Conservation (phyloP, 78 protist species). For the Creolimax fragrantissima region DNA sequence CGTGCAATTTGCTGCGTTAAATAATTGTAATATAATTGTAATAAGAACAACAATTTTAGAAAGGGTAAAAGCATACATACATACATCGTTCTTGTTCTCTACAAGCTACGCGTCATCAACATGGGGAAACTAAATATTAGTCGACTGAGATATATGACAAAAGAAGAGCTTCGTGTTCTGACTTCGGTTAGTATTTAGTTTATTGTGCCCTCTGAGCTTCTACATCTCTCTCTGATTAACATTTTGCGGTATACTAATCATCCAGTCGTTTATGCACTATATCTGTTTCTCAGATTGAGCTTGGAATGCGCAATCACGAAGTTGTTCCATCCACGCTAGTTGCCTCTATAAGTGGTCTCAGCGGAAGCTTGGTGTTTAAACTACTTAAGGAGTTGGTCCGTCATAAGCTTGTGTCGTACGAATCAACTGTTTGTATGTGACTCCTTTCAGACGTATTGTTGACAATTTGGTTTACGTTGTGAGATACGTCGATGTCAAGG, state of each 20-base stretch:
- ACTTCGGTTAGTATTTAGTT: constrained; percentile 53
- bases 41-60: too few relatives aligned
- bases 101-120: too few relatives aligned
- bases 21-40: too few relatives aligned
- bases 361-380: constrained; percentile 54
- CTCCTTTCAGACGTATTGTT: not conserved
- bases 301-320: constrained; percentile 89
- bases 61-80: too few relatives aligned
- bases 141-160: constrained; percentile 63
- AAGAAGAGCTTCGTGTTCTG: constrained; percentile 83
- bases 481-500: not conserved
- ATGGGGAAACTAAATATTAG: constrained; percentile 55
- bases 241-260: too few relatives aligned
- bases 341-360: constrained; percentile 65
- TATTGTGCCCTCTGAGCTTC: not conserved
- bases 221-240: not conserved
- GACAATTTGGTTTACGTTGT: not conserved
- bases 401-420: constrained; percentile 74
- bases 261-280: not conserved
- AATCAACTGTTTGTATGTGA: constrained; percentile 39
- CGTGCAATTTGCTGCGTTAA: too few relatives aligned
- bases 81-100: too few relatives aligned
- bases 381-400: constrained; percentile 47
- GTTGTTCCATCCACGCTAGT: constrained; percentile 79
- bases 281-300: constrained; percentile 36